These are phyloP conservation scores for Tuber microsphaerosporum DNA, from an alignment of 495 filamentous ascomycete genomes.

Conservation along the genomic window DNA sequence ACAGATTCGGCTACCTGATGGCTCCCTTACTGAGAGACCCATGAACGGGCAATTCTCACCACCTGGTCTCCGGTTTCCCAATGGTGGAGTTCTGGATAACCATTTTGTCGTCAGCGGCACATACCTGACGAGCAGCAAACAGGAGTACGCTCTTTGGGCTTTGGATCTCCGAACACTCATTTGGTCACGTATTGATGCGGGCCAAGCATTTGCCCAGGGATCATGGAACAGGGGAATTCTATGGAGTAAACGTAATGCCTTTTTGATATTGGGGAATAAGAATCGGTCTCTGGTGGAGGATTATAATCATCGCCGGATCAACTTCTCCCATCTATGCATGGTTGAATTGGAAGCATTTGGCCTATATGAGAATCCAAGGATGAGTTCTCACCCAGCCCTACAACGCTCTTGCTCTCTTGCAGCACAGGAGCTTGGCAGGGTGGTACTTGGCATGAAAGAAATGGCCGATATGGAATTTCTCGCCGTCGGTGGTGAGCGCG, in stretches of 20 bases:
- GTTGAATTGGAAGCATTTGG: constrained; percentile 96
- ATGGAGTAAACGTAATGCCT: constrained; percentile 86
- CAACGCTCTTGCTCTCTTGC: constrained; percentile 51
- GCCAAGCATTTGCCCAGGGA: constrained; percentile 83
- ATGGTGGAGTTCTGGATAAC: constrained; percentile 84
- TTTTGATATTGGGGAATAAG: constrained; percentile 88
- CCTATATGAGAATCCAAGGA: constrained; percentile 81
- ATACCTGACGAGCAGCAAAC: constrained; percentile 92
- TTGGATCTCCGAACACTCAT: constrained; percentile 77
- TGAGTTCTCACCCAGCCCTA: constrained; percentile 32
- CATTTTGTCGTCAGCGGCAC: constrained; percentile 96
- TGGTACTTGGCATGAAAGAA: constrained; percentile 69
- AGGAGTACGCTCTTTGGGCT: constrained; percentile 97
- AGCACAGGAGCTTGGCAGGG: constrained; percentile 76
- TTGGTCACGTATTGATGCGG: constrained; percentile 93
- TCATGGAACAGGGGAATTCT: constrained; percentile 94
- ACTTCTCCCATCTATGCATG: constrained; percentile 92
- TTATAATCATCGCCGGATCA: constrained; percentile 95
- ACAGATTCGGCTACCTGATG: constrained; percentile 78
- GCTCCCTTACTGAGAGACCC: constrained; percentile 72
- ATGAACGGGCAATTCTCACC: constrained; percentile 84
- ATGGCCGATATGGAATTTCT: constrained; percentile 96
- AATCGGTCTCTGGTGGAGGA: constrained; percentile 93
- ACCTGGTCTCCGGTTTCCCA: constrained; percentile 87
- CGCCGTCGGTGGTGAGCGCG: constrained; percentile 78